phyloP scores from a whole-genome alignment of 148 eudicot genomes.

The Rhododendron henanense region DNA sequence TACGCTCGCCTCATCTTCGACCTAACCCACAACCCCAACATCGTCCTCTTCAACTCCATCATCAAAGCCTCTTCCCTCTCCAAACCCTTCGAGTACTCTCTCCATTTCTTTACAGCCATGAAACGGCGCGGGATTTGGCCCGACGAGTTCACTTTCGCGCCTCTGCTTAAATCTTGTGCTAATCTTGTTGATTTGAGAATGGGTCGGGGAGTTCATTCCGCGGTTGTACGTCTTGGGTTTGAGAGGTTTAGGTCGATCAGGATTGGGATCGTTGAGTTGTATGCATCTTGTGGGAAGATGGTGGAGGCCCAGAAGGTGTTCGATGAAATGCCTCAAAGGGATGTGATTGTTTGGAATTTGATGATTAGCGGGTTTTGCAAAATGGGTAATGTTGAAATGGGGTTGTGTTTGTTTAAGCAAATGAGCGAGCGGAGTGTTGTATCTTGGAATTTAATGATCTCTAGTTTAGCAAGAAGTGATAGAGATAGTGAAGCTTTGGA shows the following conservation, averaged over 20 bases:
- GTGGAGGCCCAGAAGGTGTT: constrained; percentile 55
- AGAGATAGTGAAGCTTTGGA: constrained; percentile 55
- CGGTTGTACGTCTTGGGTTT: constrained; percentile 30
- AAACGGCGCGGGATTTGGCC: constrained; percentile 51
- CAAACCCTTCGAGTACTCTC: constrained; percentile 35
- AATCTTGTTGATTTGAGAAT: constrained; percentile 31
- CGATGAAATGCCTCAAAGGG: constrained; percentile 51
- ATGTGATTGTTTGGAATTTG: constrained; percentile 47
- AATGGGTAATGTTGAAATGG: constrained; percentile 48
- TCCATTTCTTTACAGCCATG: constrained; percentile 47
- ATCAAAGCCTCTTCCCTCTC: constrained; percentile 55
- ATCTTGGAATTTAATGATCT: constrained; percentile 70
- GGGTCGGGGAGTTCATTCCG: constrained; percentile 48
- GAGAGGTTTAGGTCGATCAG: constrained; percentile 19
- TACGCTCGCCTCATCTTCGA: constrained; percentile 51
- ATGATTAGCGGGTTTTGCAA: constrained; percentile 44
- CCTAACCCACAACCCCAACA: constrained; percentile 48
- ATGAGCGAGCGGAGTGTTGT: constrained; percentile 60
- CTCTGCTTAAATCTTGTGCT: constrained; percentile 65
- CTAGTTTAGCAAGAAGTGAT: constrained; percentile 46
- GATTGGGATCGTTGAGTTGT: constrained; percentile 43
- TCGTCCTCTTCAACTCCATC: constrained; percentile 64
- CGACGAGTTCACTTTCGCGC: constrained; percentile 63
- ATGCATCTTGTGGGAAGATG: constrained; percentile 28
- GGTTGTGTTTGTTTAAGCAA: constrained; percentile 42